Evolutionary conservation across 2,329 filamentous ascomycete species (phyloP), one percentile per base, ranked within the genome.

Genomic region (Colletotrichum musae): DNA sequence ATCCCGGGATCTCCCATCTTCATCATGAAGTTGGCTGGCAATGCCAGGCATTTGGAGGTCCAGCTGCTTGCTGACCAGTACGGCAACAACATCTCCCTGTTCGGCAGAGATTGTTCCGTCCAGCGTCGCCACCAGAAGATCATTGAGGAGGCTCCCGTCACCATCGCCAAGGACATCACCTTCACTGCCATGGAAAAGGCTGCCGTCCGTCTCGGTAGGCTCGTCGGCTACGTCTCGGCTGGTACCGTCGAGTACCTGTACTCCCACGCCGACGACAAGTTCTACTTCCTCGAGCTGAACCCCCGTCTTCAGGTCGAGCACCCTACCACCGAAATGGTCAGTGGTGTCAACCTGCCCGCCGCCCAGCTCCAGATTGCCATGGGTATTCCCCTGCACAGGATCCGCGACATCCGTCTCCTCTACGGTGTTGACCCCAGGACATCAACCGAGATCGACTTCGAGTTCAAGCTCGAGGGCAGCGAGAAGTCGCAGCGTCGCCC

Each of bases 91-190:
- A 98, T 99, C 80, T 99, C 96, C 9, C 91, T 99, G 59, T 99
- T 98, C 77, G 96, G 96, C 78, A 92, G 96, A 90, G 96, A 99
- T 86, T 99, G 96, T 81, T 99, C 96, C 74, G 96, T 99, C 15
- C 96, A 99, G 86, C 91, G 96, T 82, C 91, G 96, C 80, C 97
- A 99, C 84, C 97, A 99, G 83, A 99, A 99, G 88, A 99, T 99
- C 81, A 99, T 99, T 73, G 96, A 99, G 82, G 96, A 99, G 83
- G 96, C 96, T 5, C 96, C 96, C 45, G 97, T 98, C 74, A 99
- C 96, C 45, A 97, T 99, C 74, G 97, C 96, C 62, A 96, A 94
- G 81, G 86, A 91, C 57, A 86, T 89, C 72, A 98, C 95, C 58
- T 99, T 99, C 90, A 92, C 93, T 79, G 91, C 92, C 65, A 99